Conservation (phyloP, 1,139 yeast genomes). For the Yamadazyma friedrichii region DNA sequence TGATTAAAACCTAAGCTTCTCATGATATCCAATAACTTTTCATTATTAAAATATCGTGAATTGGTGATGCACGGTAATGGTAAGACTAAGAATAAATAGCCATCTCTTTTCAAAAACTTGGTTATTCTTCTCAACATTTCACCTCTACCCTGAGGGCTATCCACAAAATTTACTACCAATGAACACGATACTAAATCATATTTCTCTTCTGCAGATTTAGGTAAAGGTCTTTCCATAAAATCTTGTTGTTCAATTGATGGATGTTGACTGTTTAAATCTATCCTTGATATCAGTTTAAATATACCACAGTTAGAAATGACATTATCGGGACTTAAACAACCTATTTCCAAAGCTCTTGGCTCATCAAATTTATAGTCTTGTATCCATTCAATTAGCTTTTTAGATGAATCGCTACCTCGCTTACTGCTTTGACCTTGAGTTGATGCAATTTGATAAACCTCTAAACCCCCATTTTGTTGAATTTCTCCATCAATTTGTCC, state of each 20-base stretch:
- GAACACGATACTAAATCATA: constrained; percentile 79
- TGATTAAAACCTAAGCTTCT: constrained; percentile 54
- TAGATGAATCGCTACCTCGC: constrained; percentile 92
- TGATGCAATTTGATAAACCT: constrained; percentile 83
- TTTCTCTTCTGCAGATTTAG: constrained; percentile 38
- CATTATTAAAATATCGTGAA: constrained; percentile 70
- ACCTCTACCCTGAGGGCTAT: constrained; percentile 69
- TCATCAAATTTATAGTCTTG: constrained; percentile 11
- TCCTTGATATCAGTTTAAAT: constrained; percentile 52
- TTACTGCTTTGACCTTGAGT: constrained; percentile 73
- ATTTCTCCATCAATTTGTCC: constrained; percentile 64
- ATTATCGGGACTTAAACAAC: constrained; percentile 70
- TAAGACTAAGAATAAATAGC: constrained; percentile 64
- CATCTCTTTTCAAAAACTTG: constrained; percentile 44
- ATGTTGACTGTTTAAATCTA: constrained; percentile 82
- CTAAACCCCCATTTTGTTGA: constrained; percentile 62
- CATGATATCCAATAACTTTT: constrained; percentile 48
- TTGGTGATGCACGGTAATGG: constrained; percentile 86
- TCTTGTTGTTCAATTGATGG: constrained; percentile 72
- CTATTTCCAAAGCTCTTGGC: constrained; percentile 68
- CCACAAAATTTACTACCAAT: constrained; percentile 84
- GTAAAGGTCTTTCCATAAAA: constrained; percentile 76
- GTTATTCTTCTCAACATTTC: constrained; percentile 67
- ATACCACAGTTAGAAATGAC: constrained; percentile 58
- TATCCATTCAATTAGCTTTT: constrained; percentile 70